phyloP scores from a whole-genome alignment of 2,329 filamentous ascomycete species.

The Aurifilum marmelostoma region DNA sequence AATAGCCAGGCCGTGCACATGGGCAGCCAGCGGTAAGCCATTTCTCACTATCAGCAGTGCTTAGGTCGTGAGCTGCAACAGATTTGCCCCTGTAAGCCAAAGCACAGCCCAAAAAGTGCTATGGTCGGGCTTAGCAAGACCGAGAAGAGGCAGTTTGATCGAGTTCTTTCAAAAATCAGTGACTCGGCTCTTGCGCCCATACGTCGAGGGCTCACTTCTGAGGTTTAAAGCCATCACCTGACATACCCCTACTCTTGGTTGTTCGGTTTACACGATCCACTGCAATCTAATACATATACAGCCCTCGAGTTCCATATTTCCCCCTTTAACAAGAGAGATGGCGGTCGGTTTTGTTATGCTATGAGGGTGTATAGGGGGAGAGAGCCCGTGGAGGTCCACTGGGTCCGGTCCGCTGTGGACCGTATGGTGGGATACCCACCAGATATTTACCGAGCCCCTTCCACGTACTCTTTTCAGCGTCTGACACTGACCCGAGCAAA shows the following conservation, averaged over 20 bases:
- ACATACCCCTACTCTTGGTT: background rate
- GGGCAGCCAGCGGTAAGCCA: background rate
- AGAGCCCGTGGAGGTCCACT: background rate
- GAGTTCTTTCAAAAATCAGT: background rate
- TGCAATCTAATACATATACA: background rate
- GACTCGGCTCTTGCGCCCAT: background rate
- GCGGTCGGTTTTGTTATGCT: constrained; percentile 2
- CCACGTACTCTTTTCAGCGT: background rate
- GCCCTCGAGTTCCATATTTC: background rate
- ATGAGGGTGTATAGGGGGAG: background rate
- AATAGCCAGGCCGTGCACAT: background rate
- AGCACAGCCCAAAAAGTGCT: background rate
- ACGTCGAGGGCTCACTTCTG: background rate
- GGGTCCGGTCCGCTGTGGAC: background rate
- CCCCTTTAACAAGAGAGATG: constrained; percentile 8
- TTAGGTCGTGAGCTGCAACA: background rate
- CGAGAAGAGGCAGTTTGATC: background rate
- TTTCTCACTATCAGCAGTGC: background rate
- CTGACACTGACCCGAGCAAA: background rate
- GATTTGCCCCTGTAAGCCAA: background rate
- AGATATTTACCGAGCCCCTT: constrained; percentile 1
- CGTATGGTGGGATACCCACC: background rate
- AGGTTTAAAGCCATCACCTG: background rate
- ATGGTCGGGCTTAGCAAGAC: background rate
- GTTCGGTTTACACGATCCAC: background rate